Evolutionary conservation across 139 green algal species (phyloP).

Genomic region (Spirogloea muscicola): DNA sequence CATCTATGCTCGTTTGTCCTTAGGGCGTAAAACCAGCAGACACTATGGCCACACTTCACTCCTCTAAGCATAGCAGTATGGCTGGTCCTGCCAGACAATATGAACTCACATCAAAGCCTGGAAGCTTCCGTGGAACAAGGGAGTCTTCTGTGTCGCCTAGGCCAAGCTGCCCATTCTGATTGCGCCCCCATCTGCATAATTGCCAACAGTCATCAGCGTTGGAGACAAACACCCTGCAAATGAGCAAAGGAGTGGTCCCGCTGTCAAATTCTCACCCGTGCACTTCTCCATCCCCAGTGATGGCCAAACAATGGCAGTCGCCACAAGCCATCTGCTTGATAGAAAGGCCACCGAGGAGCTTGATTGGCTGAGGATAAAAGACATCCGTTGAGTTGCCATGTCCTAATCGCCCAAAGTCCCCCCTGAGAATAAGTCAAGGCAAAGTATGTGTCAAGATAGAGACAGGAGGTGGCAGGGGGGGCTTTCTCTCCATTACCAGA

Average conservation of each 20-base stretch:
- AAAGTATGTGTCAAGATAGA: too few relatives aligned
- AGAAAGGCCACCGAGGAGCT: slow-evolving; percentile 5
- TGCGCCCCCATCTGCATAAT: slow-evolving; percentile 55
- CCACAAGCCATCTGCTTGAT: slow-evolving; percentile 69
- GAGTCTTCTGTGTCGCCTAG: slow-evolving; percentile 54
- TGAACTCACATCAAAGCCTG: slow-evolving; percentile 32
- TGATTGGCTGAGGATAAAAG: slow-evolving; percentile 57
- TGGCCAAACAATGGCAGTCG: slow-evolving; percentile 83
- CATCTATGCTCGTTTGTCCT: too few relatives aligned
- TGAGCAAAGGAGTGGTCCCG: too few relatives aligned
- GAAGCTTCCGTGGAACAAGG: slow-evolving; percentile 27
- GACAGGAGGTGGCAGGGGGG: too few relatives aligned
- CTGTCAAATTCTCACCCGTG: too few relatives aligned
- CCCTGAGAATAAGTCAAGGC: slow-evolving; percentile 47
- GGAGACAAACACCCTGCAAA: too few relatives aligned
- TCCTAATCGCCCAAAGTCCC: slow-evolving; percentile 83
- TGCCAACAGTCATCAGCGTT: too few relatives aligned
- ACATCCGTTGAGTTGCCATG: slow-evolving; percentile 70
- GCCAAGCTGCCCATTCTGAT: slow-evolving; percentile 84
- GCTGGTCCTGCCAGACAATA: too few relatives aligned
- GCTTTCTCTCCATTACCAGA: too few relatives aligned
- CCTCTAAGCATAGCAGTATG: too few relatives aligned
- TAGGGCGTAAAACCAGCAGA: too few relatives aligned
- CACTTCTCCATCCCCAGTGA: slow-evolving; percentile 35
- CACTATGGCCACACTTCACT: too few relatives aligned